These are phyloP conservation scores for Vaccinium myrtillus DNA, from an alignment of 148 eudicot genomes.

Conservation along the genomic window DNA sequence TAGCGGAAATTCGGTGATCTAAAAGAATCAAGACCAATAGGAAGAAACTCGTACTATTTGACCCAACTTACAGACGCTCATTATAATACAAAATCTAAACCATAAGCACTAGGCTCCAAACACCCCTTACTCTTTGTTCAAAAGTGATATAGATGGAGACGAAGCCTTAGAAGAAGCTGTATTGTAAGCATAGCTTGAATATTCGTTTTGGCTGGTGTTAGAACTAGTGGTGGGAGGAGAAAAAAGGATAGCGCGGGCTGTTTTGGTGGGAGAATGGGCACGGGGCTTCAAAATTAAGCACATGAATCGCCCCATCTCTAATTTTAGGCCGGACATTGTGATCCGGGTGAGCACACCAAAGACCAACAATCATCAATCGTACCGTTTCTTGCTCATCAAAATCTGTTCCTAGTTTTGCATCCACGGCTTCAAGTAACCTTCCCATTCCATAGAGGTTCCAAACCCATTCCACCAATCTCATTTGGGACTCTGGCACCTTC, in stretches of 20 bases:
- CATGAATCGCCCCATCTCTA: conserved; percentile 25
- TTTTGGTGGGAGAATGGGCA: conserved; percentile 11
- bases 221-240: not conserved
- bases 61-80: not conserved
- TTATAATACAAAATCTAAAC: not conserved
- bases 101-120: not conserved
- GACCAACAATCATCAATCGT: conserved; percentile 19
- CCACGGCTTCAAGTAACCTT: conserved; percentile 22
- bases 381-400: conserved; percentile 23
- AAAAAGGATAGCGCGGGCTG: conserved; percentile 10
- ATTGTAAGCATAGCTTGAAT: not conserved
- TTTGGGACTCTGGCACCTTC: not conserved
- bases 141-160: not conserved
- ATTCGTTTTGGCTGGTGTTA: not conserved
- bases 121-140: not conserved
- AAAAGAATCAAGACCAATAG: not conserved
- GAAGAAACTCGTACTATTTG: not conserved
- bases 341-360: conserved; percentile 24
- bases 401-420: conserved; percentile 2
- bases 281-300: conserved; percentile 29
- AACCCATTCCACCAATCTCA: not conserved
- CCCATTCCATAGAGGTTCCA: not conserved
- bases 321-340: conserved; percentile 25
- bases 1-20: no score
- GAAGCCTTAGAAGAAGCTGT: conserved; percentile 10